These are phyloP conservation scores for Pseudomassariella vexata DNA, from an alignment of 2,329 filamentous ascomycete species.

Conservation along the genomic window DNA sequence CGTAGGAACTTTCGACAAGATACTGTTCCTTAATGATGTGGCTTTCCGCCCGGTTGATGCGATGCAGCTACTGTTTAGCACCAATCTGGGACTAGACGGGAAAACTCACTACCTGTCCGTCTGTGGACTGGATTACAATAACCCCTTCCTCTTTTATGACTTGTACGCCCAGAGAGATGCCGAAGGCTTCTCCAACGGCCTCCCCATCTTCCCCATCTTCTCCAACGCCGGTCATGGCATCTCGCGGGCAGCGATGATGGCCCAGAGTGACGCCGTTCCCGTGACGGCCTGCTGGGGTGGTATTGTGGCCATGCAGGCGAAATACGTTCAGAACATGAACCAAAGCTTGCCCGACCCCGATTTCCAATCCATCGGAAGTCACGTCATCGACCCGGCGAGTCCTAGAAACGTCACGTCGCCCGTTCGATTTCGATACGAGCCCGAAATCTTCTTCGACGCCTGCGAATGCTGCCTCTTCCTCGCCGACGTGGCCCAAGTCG, in stretches of 20 bases:
- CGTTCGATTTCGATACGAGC: conserved; percentile 51
- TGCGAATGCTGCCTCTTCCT: conserved; percentile 60
- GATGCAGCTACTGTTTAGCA: conserved; percentile 55
- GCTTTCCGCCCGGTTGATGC: conserved; percentile 45
- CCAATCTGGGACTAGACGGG: conserved; percentile 47
- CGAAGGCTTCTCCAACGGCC: conserved; percentile 56
- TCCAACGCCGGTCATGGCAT: conserved; percentile 42
- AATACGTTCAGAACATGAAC: conserved; percentile 45
- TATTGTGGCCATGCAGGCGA: conserved; percentile 62
- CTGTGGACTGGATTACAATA: conserved; percentile 66
- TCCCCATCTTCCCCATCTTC: conserved; percentile 66
- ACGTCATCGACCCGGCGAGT: conserved; percentile 28
- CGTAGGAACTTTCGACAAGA: conserved; percentile 43
- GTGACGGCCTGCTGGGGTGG: conserved; percentile 75
- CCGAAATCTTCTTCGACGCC: conserved; percentile 55
- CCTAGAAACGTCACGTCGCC: conserved; percentile 29
- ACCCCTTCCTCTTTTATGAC: conserved; percentile 66
- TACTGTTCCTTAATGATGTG: conserved; percentile 66
- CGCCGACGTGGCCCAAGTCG: conserved; percentile 36
- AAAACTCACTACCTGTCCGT: conserved; percentile 57
- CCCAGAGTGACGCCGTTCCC: conserved; percentile 56
- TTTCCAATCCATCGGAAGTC: conserved; percentile 25
- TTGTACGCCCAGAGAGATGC: conserved; percentile 65
- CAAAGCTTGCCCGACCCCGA: conserved; percentile 22
- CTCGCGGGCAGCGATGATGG: conserved; percentile 58